Evolutionary conservation across 495 filamentous ascomycete species (phyloP).

Genomic region (Penicillium pancosmium): DNA sequence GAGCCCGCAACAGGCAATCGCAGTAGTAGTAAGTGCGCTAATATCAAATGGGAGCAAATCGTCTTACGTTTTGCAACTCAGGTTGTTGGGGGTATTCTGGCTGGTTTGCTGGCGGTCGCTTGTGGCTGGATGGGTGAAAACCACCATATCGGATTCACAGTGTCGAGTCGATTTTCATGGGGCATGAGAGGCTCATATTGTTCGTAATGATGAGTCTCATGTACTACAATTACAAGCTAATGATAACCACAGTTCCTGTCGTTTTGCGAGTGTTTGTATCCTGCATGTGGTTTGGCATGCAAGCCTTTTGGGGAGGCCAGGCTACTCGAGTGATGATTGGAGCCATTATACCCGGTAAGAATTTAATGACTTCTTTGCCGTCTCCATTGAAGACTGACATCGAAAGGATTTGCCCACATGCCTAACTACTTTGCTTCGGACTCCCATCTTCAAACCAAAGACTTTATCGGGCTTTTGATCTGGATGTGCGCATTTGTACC

Average conservation of each 20-base stretch:
- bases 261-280: constrained; percentile 7
- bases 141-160: constrained; percentile 11
- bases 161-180: constrained; percentile 10
- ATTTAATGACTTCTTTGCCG: not conserved
- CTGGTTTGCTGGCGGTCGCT: constrained; percentile 9
- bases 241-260: not conserved
- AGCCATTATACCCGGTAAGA: constrained; percentile 8
- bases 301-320: constrained; percentile 11
- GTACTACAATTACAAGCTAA: not conserved
- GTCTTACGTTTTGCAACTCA: not conserved
- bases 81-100: constrained; percentile 10
- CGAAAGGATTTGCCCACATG: constrained; percentile 12
- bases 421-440: constrained; percentile 7
- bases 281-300: constrained; percentile 15
- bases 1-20: constrained; percentile 9
- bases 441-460: constrained; percentile 15
- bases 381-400: not conserved
- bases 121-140: constrained; percentile 12
- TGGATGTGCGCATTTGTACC: constrained; percentile 14
- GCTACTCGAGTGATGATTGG: constrained; percentile 12
- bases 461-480: constrained; percentile 15
- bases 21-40: constrained; percentile 3
- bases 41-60: not conserved
- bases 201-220: not conserved
- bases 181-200: constrained; percentile 12